phyloP scores from a whole-genome alignment of 495 filamentous ascomycete genomes.

The Bacidia rubella region DNA sequence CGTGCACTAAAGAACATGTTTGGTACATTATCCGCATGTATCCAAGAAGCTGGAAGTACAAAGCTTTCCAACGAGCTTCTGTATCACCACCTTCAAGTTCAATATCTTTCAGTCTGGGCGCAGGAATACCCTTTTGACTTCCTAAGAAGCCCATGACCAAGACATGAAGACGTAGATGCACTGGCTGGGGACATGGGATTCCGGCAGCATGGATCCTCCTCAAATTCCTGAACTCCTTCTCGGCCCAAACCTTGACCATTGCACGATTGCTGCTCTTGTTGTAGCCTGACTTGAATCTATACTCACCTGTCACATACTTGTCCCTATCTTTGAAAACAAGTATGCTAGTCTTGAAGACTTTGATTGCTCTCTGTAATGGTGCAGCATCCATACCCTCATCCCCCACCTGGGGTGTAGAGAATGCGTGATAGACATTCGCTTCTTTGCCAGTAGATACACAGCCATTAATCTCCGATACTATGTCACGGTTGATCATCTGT shows the following conservation, averaged over 20 bases:
- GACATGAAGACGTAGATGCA: slow-evolving; percentile 78
- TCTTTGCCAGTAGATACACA: slow-evolving; percentile 93
- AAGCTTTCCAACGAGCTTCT: slow-evolving; percentile 48
- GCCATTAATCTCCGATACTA: slow-evolving; percentile 76
- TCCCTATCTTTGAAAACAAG: slow-evolving; percentile 95
- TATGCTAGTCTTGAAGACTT: slow-evolving; percentile 96
- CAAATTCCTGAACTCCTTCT: slow-evolving; percentile 94
- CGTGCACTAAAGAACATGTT: slow-evolving; percentile 79
- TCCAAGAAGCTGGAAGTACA: slow-evolving; percentile 73
- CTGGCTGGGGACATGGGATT: slow-evolving; percentile 79
- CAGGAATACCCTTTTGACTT: slow-evolving; percentile 71
- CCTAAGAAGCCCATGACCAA: slow-evolving; percentile 89
- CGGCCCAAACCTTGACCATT: slow-evolving; percentile 97
- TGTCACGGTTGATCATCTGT: slow-evolving; percentile 79
- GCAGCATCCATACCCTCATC: slow-evolving; percentile 20
- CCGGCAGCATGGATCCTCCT: slow-evolving; percentile 68
- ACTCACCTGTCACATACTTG: slow-evolving; percentile 86
- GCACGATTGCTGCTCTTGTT: slow-evolving; percentile 84
- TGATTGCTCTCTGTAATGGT: slow-evolving; percentile 66
- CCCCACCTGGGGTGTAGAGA: slow-evolving; percentile 36
- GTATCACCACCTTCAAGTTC: slow-evolving; percentile 43
- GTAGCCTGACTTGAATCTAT: slow-evolving; percentile 67
- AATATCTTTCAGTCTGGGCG: slow-evolving; percentile 69
- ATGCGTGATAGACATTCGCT: slow-evolving; percentile 86
- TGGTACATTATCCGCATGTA: slow-evolving; percentile 91